Evolutionary conservation across 306 rosid species (phyloP).

Genomic region (Lotus japonicus): DNA sequence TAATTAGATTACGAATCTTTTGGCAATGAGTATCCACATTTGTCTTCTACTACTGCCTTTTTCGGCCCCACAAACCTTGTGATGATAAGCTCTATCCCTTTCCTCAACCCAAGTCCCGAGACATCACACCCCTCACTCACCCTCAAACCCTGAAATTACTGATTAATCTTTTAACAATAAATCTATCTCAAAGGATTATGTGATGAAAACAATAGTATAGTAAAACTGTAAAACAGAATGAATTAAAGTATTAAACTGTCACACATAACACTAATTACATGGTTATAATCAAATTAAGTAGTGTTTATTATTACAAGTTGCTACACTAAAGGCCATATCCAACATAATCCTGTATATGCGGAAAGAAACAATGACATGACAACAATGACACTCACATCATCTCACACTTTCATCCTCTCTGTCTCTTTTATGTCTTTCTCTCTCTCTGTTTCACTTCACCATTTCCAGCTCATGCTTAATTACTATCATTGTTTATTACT

Average conservation of each 20-base stretch:
- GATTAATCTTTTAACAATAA: no score
- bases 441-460: no score
- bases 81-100: neutral
- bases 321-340: neutral
- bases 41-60: neutral
- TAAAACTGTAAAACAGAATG: no score
- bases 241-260: no score
- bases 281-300: no score
- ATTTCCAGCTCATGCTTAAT: neutral
- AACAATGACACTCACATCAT: neutral
- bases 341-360: neutral
- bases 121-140: neutral
- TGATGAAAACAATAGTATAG: no score
- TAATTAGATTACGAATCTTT: no score
- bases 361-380: conserved; percentile 12
- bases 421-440: neutral
- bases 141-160: no score
- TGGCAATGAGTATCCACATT: neutral
- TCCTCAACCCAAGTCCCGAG: conserved; percentile 20
- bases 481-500: no score
- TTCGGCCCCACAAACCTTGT: neutral
- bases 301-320: no score
- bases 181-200: no score
- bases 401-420: neutral
- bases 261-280: no score